phyloP scores from a whole-genome alignment of 1,284 basidiomycete species.

The Ceratobasidium sp. region DNA sequence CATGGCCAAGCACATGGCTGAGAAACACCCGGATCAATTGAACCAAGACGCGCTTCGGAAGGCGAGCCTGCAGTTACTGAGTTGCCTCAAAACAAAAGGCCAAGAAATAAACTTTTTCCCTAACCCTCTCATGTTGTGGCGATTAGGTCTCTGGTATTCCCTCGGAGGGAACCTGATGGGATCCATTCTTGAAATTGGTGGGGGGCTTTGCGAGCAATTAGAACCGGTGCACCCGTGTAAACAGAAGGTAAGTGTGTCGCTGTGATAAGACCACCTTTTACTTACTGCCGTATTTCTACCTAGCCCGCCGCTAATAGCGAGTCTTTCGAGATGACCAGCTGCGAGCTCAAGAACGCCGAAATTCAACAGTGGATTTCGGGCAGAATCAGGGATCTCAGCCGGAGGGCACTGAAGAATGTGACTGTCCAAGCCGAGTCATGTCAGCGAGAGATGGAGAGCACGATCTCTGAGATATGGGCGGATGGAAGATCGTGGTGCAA shows the following conservation, averaged over 20 bases:
- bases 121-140: not conserved
- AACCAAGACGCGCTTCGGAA: not conserved
- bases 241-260: not conserved
- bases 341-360: not conserved
- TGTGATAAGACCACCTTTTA: no score
- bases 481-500: not conserved
- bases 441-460: not conserved
- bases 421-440: not conserved
- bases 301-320: not conserved
- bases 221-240: not conserved
- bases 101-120: not conserved
- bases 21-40: not conserved
- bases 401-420: not conserved
- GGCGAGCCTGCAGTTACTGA: constrained; percentile 3
- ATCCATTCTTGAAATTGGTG: not conserved
- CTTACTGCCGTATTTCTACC: no score
- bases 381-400: not conserved
- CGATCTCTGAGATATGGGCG: constrained; percentile 2
- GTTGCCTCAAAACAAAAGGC: not conserved
- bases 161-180: not conserved
- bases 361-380: not conserved
- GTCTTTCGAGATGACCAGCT: not conserved
- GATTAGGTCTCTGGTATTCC: constrained; percentile 2
- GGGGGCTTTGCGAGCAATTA: not conserved
- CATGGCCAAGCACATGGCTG: not conserved